Evolutionary conservation across 164 flowering plant genomes (phyloP), one percentile per base, ranked within the genome.

Genomic region (Chimonanthus praecox): DNA sequence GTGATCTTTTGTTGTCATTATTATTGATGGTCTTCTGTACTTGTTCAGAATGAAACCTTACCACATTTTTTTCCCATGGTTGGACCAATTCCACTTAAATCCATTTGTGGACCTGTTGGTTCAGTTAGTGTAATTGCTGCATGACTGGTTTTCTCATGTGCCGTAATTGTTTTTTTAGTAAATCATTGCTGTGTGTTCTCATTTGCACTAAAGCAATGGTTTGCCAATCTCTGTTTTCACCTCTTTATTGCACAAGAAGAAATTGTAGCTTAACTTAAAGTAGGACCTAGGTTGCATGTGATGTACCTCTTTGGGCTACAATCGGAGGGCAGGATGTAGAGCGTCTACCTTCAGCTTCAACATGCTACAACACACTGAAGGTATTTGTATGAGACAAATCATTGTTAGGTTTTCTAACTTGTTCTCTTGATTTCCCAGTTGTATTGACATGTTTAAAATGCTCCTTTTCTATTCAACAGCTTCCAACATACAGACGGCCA

Each of bases 361-460:
- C 98, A 1, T 93, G 99, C 89, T 95, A 95, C 76, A 95, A 95
- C 82, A 94, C 99, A 58, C 94, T 94, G 7, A 95, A 93, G 97
- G 99, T 92, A 50, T 48, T 58, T 6, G 9, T 4, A 45, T 18
- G 58, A 58, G n/a, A 71, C 58, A 71, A 71, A 71, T 58, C 49
- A 33, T 58, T 47, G 20, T 6, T 7, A 43, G 44, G 64, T 33
- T 3, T 9, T 33, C 49, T 64, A 18, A 68, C n/a, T 68, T 48
- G 8, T 47, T 33, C 7, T 9, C 20, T 8, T 44, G 47, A 33
- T 58, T n/a, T 58, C 65, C 20, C 64, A 15, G 9, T 69, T 49
- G 4, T 15, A 58, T 50, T 45, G 45, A 70, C 4, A 43, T 43
- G 15, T 63, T 64, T 49, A 6, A 68, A 49, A 68, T 47, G 46